Evolutionary conservation across 148 eudicot genomes (phyloP), one percentile per base, ranked within the genome.

Genomic region (Nepenthes mirabilis): DNA sequence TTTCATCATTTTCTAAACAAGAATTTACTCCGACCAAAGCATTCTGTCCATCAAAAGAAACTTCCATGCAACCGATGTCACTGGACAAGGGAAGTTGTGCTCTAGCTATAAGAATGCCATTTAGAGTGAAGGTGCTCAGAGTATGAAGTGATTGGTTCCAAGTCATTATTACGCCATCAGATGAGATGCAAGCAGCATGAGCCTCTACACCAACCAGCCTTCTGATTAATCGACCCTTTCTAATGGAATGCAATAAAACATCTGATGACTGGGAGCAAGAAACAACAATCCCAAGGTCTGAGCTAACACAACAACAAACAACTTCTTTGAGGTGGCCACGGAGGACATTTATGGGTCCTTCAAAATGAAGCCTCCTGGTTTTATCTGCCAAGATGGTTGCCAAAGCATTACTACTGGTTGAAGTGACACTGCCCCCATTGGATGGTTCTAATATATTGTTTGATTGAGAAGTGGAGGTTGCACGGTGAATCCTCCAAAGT

Each of bases 311-410:
- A 50, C 99, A 94, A 58, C 90, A 86, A 59, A 72, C 51, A 55
- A 93, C 69, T 82, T 94, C 99, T 62, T 86, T 75, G 35, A 82
- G 68, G 64, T 94, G 97, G 51, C 99, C 99, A 3, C 99, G 89
- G 54, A 94, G 78, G 55, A 94, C 95, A 61, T 89, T 91, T 56
- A 86, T 69, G 50, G 99, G 99, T 72, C 99, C 99, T 79, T 86
- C 99, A 61, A 94, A 79, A 47, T 85, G 82, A 32, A 69, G 78
- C 49, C 68, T 82, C 65, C 76, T 74, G 66, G 59, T 80, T 74
- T 82, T 93, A 43, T 89, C 89, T 36, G 79, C 64, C 50, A 77
- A 70, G 61, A 57, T 71, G 60, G 65, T 74, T 47, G 78, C 71
- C 57, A 74, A 56, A 72, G 76, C 55, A 75, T 72, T 74, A 54